Percentiles rank a stretch among this genome's conserved stretches.
phyloP scores from a whole-genome alignment of 2,329 filamentous ascomycete species.

The Botrytis squamosa region DNA sequence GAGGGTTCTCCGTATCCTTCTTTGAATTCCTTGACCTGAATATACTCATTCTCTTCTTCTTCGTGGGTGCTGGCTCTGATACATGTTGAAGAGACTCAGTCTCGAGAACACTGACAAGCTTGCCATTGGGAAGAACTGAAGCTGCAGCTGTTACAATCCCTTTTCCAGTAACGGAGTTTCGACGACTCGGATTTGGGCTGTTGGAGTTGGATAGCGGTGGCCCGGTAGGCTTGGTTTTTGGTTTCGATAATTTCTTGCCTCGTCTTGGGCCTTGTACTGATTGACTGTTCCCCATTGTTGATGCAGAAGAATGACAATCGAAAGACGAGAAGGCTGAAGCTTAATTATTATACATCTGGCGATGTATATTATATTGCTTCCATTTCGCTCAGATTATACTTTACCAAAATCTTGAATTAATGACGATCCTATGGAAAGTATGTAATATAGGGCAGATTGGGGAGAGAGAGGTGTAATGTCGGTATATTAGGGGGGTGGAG shows the following conservation, averaged over 20 bases:
- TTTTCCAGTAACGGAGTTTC: slow-evolving; percentile 30
- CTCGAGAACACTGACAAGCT: slow-evolving; percentile 8
- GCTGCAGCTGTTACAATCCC: slow-evolving; percentile 4
- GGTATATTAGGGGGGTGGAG: slow-evolving; percentile 3
- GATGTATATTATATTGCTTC: slow-evolving; percentile 21
- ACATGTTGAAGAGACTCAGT: not conserved
- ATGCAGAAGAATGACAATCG: slow-evolving; percentile 11
- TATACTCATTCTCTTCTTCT: slow-evolving; percentile 24
- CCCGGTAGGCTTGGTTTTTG: slow-evolving; percentile 34
- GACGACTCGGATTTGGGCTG: slow-evolving; percentile 26
- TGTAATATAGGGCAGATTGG: slow-evolving; percentile 1
- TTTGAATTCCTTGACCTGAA: slow-evolving; percentile 15
- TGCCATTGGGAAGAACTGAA: slow-evolving; percentile 8
- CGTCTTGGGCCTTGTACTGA: slow-evolving; percentile 29
- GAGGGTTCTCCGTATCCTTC: not conserved
- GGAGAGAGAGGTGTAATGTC: not conserved
- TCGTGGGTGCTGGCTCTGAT: slow-evolving; percentile 12
- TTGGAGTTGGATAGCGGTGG: slow-evolving; percentile 27
- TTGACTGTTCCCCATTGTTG: slow-evolving; percentile 37
- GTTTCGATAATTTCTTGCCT: slow-evolving; percentile 37
- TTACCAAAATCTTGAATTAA: slow-evolving; percentile 4
- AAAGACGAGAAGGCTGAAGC: slow-evolving; percentile 15
- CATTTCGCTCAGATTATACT: slow-evolving; percentile 18
- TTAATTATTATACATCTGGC: slow-evolving; percentile 13
- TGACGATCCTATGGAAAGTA: slow-evolving; percentile 7